Percentiles rank a stretch among this genome's conserved stretches.
These are phyloP conservation scores for Auricularia cornea DNA, from an alignment of 768 basidiomycete genomes.

Conservation along the genomic window DNA sequence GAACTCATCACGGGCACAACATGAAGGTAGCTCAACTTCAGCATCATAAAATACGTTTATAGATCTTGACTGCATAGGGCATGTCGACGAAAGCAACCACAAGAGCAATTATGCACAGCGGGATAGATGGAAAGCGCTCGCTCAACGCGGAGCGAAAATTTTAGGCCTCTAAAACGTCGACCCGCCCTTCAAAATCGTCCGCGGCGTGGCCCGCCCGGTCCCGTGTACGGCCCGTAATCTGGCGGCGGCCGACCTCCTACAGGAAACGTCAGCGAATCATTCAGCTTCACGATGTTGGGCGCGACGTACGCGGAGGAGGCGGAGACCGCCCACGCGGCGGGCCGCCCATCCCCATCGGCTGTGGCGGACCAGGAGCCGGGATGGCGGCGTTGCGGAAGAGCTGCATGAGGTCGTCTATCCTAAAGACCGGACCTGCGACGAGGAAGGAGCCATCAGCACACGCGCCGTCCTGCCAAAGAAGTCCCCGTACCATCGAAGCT, in stretches of 20 bases:
- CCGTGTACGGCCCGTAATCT: constrained; percentile 80
- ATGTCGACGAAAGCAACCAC: no score
- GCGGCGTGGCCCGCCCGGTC: constrained; percentile 45
- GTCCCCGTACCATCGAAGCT: constrained; percentile 85
- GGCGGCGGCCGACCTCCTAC: constrained; percentile 61
- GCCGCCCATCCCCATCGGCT: constrained; percentile 34
- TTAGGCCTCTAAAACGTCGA: no score
- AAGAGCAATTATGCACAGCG: not conserved
- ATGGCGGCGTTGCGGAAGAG: constrained; percentile 75
- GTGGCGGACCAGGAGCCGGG: constrained; percentile 40
- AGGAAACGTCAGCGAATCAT: not conserved
- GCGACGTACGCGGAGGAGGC: constrained; percentile 36
- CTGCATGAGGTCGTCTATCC: constrained; percentile 84
- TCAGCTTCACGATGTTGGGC: not conserved
- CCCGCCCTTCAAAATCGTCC: constrained; percentile 14
- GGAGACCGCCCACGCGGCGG: constrained; percentile 36
- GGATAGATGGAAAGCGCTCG: not conserved
- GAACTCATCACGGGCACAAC: no score
- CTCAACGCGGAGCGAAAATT: not conserved
- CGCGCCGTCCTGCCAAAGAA: constrained; percentile 4
- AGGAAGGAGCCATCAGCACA: constrained; percentile 6
- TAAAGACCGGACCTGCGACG: constrained; percentile 71
- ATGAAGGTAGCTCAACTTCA: no score
- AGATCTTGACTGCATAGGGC: no score
- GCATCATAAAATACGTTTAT: no score